Evolutionary conservation across 176 grass and related monocot genomes (phyloP).

Genomic region (Paspalum vaginatum): DNA sequence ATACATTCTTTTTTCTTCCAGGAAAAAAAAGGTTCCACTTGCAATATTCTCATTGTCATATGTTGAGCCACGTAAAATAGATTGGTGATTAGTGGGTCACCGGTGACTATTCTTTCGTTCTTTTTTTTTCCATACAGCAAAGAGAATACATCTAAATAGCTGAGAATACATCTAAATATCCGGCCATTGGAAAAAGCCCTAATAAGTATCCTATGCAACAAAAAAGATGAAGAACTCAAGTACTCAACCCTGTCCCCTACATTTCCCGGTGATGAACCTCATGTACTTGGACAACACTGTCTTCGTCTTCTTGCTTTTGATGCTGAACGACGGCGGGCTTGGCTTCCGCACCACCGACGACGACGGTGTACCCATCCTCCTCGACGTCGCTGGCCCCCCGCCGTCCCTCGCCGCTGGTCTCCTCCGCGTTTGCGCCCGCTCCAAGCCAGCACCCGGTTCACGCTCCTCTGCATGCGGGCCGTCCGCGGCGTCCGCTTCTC

Average conservation of each 20-base stretch:
- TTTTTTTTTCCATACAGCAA: no score
- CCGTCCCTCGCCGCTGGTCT: conserved; percentile 23
- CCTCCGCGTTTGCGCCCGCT: conserved; percentile 4
- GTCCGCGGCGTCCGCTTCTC: not conserved
- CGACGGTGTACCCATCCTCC: conserved; percentile 10
- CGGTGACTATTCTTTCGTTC: no score
- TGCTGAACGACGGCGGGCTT: not conserved
- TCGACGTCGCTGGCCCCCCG: not conserved
- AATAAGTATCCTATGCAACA: no score
- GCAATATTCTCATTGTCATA: no score
- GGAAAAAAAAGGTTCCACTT: no score
- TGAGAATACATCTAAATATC: no score
- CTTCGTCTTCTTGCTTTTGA: conserved; percentile 39
- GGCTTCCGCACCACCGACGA: conserved; percentile 29
- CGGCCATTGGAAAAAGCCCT: no score
- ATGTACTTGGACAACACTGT: conserved; percentile 45
- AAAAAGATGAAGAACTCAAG: no score
- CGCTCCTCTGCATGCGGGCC: not conserved
- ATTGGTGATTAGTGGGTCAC: no score
- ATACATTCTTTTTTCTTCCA: no score
- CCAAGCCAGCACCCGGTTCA: not conserved
- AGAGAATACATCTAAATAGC: no score
- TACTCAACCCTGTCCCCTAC: not conserved
- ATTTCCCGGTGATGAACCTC: conserved; percentile 44
- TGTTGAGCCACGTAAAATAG: no score